Evolutionary conservation across 495 filamentous ascomycete genomes (phyloP).

Genomic region (Penicillium angulare): DNA sequence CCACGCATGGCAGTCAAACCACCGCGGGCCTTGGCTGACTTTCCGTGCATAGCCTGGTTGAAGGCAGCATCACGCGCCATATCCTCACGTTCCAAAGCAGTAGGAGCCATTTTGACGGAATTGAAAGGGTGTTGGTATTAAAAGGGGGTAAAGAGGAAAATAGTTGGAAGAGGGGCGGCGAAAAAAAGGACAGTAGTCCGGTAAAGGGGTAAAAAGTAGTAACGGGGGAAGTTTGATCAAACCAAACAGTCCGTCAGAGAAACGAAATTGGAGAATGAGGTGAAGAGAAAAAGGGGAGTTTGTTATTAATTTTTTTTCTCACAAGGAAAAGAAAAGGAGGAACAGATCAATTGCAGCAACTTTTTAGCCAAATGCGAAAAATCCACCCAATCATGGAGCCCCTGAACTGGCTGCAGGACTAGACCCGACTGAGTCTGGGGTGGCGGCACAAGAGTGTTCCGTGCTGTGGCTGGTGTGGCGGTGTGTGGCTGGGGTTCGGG

Average conservation of each 20-base stretch:
- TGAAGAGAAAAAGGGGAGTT: slow-evolving; percentile 4
- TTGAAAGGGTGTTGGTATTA: slow-evolving; percentile 15
- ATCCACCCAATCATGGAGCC: slow-evolving; percentile 20
- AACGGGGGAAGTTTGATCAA: background rate
- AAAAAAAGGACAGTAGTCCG: slow-evolving; percentile 3
- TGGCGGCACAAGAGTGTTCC: slow-evolving; percentile 11
- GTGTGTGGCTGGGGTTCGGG: too few relatives aligned
- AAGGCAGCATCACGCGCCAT: slow-evolving; percentile 89
- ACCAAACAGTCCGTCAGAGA: background rate
- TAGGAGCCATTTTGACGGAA: slow-evolving; percentile 60
- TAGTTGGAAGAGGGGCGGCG: slow-evolving; percentile 10
- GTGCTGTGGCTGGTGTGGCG: slow-evolving; percentile 21
- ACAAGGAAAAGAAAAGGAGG: slow-evolving; percentile 6
- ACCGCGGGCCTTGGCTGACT: slow-evolving; percentile 65
- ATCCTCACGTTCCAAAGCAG: slow-evolving; percentile 81
- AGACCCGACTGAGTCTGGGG: slow-evolving; percentile 11
- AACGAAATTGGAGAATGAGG: slow-evolving; percentile 7
- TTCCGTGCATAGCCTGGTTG: slow-evolving; percentile 88
- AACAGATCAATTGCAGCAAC: slow-evolving; percentile 6
- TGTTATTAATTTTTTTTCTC: too few relatives aligned
- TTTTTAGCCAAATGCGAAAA: slow-evolving; percentile 13
- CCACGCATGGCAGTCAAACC: slow-evolving; percentile 80
- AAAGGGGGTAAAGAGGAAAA: slow-evolving; percentile 20
- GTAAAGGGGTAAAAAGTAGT: background rate
- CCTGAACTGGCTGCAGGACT: slow-evolving; percentile 9